phyloP scores from a whole-genome alignment of 2,329 filamentous ascomycete species.

The Hysterium pulicare region DNA sequence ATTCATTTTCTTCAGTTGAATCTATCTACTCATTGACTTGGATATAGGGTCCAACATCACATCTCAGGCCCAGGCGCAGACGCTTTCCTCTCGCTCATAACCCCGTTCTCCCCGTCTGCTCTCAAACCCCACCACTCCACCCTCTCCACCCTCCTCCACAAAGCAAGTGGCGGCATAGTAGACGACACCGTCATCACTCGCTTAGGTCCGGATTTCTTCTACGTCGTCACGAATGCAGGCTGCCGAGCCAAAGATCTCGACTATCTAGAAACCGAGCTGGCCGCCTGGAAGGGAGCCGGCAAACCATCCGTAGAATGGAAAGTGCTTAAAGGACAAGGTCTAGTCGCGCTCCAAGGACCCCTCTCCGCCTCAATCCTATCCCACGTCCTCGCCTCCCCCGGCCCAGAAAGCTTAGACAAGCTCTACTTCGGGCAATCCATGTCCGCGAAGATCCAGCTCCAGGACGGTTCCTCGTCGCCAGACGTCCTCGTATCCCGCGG shows the following conservation, averaged over 20 bases:
- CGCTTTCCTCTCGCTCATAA: constrained; percentile 78
- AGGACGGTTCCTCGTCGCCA: constrained; percentile 48
- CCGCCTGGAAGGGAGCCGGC: constrained; percentile 41
- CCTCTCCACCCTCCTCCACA: constrained; percentile 76
- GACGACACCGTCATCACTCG: constrained; percentile 91
- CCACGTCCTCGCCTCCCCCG: constrained; percentile 55
- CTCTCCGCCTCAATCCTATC: constrained; percentile 67
- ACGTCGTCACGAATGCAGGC: constrained; percentile 92
- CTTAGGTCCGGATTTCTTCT: constrained; percentile 71
- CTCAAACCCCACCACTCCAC: constrained; percentile 69
- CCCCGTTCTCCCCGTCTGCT: constrained; percentile 67
- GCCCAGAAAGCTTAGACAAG: constrained; percentile 54
- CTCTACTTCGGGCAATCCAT: constrained; percentile 80
- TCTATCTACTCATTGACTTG: constrained; percentile 5
- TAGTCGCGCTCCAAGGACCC: constrained; percentile 89
- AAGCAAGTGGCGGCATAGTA: constrained; percentile 78
- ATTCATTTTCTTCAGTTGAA: constrained; percentile 1
- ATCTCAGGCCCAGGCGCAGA: constrained; percentile 77
- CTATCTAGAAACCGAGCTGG: constrained; percentile 70
- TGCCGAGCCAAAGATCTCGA: constrained; percentile 83
- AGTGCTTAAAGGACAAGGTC: constrained; percentile 67
- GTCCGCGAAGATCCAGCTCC: constrained; percentile 61
- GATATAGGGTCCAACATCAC: constrained; percentile 68
- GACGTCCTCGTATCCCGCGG: constrained; percentile 74
- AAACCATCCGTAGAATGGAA: constrained; percentile 61